Conservation (phyloP, 2,329 filamentous ascomycete species). For the Thermothelomyces thermophilus region DNA sequence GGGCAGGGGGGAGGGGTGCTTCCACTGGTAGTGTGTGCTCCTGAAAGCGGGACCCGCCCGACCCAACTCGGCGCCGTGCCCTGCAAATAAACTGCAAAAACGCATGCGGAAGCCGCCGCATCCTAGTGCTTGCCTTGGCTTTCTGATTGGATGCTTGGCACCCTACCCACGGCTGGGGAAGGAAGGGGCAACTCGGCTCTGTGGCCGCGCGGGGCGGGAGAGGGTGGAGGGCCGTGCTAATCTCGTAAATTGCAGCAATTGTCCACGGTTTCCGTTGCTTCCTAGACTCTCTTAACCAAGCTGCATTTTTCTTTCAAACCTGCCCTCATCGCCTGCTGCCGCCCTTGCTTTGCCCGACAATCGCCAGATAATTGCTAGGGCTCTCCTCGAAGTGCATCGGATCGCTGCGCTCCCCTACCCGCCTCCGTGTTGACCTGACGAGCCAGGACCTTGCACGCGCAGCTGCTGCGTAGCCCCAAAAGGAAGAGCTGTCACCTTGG, state of each 20-base stretch:
- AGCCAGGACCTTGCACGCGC: neutral
- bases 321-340: neutral
- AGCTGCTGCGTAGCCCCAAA: neutral
- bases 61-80: too few relatives aligned
- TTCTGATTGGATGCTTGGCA: neutral
- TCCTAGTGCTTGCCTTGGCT: neutral
- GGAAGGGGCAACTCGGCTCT: neutral
- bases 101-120: neutral
- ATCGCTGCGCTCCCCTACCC: neutral
- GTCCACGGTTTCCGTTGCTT: neutral
- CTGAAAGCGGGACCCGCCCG: neutral
- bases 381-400: neutral
- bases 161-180: neutral
- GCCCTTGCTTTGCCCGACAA: neutral
- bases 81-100: too few relatives aligned
- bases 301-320: neutral
- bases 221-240: constrained; percentile 5
- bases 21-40: too few relatives aligned
- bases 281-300: neutral
- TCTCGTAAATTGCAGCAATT: constrained; percentile 2
- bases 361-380: too few relatives aligned
- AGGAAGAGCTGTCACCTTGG: neutral
- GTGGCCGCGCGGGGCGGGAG: neutral
- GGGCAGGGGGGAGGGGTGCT: too few relatives aligned
- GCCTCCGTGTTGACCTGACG: neutral